A percentile compares a stretch with the other conserved stretches of the same genome.
Conservation (phyloP, 805 yeast species). For the Yarrowia sp. region DNA sequence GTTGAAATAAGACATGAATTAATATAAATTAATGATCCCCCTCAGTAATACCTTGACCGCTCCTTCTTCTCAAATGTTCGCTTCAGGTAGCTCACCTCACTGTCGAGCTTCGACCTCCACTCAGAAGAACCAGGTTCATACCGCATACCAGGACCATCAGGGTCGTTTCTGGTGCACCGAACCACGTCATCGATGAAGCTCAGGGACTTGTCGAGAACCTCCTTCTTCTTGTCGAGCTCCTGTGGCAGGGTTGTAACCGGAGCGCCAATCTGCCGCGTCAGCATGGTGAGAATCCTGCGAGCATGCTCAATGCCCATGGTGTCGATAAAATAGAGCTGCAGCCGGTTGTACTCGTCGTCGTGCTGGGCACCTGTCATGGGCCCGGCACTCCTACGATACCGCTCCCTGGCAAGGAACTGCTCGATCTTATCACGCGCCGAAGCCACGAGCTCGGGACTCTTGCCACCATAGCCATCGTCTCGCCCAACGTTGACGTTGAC, state of each 20-base stretch:
- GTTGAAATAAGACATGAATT: too few relatives aligned
- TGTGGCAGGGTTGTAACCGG: constrained; percentile 16
- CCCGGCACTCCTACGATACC: neutral
- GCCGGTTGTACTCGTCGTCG: neutral
- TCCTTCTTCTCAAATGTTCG: neutral
- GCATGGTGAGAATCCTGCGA: neutral
- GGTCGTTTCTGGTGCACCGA: constrained; percentile 1
- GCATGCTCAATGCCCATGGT: neutral
- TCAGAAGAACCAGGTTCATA: neutral
- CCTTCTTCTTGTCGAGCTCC: neutral
- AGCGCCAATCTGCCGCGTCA: neutral
- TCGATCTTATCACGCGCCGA: constrained; percentile 1
- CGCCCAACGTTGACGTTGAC: neutral
- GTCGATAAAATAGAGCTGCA: constrained; percentile 10
- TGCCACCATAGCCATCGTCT: neutral
- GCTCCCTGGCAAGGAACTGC: neutral
- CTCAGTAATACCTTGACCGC: neutral
- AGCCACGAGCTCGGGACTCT: neutral
- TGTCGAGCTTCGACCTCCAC: neutral
- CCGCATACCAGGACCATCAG: constrained; percentile 1
- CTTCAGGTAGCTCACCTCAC: neutral
- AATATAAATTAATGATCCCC: neutral
- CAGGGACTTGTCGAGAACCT: neutral
- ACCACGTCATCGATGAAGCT: neutral
- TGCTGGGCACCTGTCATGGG: neutral